These are phyloP conservation scores for Cryphonectria nitschkei DNA, from an alignment of 2,329 filamentous ascomycete genomes.

Conservation along the genomic window DNA sequence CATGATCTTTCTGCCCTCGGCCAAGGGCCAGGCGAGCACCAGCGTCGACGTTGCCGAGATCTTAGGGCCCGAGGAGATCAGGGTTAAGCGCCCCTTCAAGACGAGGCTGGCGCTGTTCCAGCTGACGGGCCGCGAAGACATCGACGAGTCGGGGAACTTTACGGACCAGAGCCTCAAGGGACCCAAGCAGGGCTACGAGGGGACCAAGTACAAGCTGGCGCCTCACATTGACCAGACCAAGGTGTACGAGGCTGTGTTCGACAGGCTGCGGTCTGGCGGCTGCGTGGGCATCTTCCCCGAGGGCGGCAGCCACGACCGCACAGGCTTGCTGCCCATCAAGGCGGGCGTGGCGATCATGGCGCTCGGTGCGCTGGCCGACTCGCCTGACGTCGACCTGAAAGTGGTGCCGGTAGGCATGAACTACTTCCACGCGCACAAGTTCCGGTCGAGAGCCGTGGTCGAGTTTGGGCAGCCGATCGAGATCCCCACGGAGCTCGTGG, in stretches of 20 bases:
- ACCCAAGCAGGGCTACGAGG: constrained; percentile 66
- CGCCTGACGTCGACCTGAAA: constrained; percentile 85
- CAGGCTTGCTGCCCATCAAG: constrained; percentile 89
- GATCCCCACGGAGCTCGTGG: constrained; percentile 78
- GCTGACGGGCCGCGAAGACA: constrained; percentile 78
- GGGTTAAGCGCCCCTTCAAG: constrained; percentile 86
- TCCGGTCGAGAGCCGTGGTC: constrained; percentile 91
- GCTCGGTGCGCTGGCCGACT: constrained; percentile 81
- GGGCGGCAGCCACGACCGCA: constrained; percentile 92
- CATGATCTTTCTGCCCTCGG: constrained; percentile 82
- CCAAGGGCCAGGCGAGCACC: constrained; percentile 75
- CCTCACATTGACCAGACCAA: constrained; percentile 93
- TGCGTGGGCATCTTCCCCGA: constrained; percentile 98
- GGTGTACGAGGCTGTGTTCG: constrained; percentile 92
- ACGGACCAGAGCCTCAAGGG: constrained; percentile 58
- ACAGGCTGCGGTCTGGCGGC: constrained; percentile 77
- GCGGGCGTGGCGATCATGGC: constrained; percentile 98
- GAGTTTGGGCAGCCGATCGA: constrained; percentile 93
- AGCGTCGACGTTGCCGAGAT: constrained; percentile 86
- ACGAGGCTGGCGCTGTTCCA: constrained; percentile 75
- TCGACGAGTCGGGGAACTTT: constrained; percentile 68
- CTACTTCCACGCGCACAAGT: constrained; percentile 99
- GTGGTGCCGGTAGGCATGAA: constrained; percentile 99
- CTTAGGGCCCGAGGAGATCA: constrained; percentile 75
- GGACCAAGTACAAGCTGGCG: constrained; percentile 83